Evolutionary conservation across 1,139 yeast species (phyloP), one percentile per base, ranked within the genome.

Genomic region (Candida sanyaensis): DNA sequence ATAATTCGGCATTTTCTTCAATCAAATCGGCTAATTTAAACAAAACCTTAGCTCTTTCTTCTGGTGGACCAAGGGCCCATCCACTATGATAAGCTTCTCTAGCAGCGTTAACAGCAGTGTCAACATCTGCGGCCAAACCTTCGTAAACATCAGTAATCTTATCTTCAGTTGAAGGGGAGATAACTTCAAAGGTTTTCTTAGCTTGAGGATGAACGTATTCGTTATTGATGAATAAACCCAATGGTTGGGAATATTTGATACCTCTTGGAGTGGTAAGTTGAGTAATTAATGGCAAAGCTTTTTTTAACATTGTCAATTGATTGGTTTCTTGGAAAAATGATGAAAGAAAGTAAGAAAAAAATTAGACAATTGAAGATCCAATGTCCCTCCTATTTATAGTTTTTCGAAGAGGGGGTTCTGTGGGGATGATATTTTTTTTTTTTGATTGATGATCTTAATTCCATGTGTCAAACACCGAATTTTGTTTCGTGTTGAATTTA

Each of bases 101-200:
- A 24, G 97, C 96, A n/a, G 90, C 89, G 7, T 70, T 73, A 5
- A 89, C 97, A 2, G 97, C 97, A 39, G 62, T 56, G 63, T 91
- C 91, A 37, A 90, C 84, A 62, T 90, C 97, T 41, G 73, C 80
- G 26, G 70, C 78, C 31, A 73, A 70, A 13, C 92, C 97, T 47
- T 83, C 83, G 58, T 81, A 82, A 34, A 91, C 91, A 7, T 78
- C 65, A 28, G 88, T 77, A 51, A 87, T 82, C 45, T 68, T 70
- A 59, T 86, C 81, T 46, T 84, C 93, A 12, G 91, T 86, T 28
- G 86, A 73, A 47, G 92, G 91, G 57, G 81, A 73, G 53, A 78
- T 73, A 41, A 83, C 86, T 39, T 75, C 80, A 54, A 84, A 77
- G 30, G 83, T 83, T 60, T 81, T 78, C 46, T 86, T 87, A 43